These are phyloP conservation scores for Marasmius oreades DNA, from an alignment of 1,284 basidiomycete genomes.

Conservation along the genomic window DNA sequence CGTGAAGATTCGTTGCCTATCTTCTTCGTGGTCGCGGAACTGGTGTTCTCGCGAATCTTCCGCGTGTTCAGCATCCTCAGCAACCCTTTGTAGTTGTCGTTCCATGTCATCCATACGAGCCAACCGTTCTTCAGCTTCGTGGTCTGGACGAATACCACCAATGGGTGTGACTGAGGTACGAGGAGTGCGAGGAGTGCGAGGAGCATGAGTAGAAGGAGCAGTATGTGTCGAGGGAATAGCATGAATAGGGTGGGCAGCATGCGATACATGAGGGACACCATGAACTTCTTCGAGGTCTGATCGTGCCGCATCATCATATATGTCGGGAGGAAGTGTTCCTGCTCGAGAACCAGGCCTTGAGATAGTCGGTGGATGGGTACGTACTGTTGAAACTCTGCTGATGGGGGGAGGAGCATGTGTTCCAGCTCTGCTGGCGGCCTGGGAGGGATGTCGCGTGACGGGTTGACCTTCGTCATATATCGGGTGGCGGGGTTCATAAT, in stretches of 20 bases:
- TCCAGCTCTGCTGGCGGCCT: too few species aligned
- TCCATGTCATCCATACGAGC: conserved; percentile 56
- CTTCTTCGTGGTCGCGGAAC: conserved; percentile 62
- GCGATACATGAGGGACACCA: too few species aligned
- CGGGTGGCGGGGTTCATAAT: background rate
- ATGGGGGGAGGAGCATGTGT: conserved; percentile 5
- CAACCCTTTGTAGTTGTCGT: conserved; percentile 40
- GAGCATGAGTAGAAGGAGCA: background rate
- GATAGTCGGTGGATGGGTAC: background rate
- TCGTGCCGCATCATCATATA: background rate
- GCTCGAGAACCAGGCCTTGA: background rate
- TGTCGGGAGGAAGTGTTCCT: background rate
- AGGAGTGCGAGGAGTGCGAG: conserved; percentile 14
- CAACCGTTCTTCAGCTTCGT: conserved; percentile 49
- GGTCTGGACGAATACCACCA: conserved; percentile 38
- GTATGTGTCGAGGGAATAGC: background rate
- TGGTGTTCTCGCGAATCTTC: conserved; percentile 60
- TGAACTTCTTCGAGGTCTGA: too few species aligned
- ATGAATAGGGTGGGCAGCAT: background rate
- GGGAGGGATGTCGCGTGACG: too few species aligned
- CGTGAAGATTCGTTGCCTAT: conserved; percentile 56
- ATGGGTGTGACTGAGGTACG: conserved; percentile 25
- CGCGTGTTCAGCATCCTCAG: conserved; percentile 46
- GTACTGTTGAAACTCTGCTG: background rate
- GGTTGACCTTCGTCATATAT: background rate